These are phyloP conservation scores for Fraxinus angustifolia DNA, from an alignment of 305 asterid genomes.

Conservation along the genomic window DNA sequence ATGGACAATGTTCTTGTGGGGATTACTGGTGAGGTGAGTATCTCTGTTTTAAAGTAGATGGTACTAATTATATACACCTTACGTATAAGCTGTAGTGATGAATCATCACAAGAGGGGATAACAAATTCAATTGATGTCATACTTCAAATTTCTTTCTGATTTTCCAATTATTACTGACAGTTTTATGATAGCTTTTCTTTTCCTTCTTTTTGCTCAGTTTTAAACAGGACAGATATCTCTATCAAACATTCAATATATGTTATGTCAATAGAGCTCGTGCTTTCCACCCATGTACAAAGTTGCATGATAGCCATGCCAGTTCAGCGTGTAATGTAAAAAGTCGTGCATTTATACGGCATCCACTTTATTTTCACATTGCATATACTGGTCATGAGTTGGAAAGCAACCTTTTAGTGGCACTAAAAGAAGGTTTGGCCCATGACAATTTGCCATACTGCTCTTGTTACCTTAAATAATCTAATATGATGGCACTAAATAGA, in stretches of 20 bases:
- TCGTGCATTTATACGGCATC: neutral
- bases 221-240: neutral
- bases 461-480: neutral
- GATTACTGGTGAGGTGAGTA: conserved; percentile 64
- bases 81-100: neutral
- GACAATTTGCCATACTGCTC: neutral
- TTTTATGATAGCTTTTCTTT: neutral
- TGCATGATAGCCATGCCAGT: neutral
- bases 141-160: neutral
- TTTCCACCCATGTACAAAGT: neutral
- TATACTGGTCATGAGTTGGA: neutral
- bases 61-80: neutral
- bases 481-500: neutral
- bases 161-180: neutral
- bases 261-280: neutral
- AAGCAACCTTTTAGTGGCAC: neutral
- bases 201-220: neutral
- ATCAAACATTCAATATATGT: neutral
- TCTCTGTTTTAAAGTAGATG: neutral
- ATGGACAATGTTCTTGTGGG: conserved; percentile 75
- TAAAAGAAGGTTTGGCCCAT: neutral
- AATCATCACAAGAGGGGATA: neutral
- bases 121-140: neutral
- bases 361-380: neutral
- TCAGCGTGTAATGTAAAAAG: neutral